Evolutionary conservation across 2,329 filamentous ascomycete genomes (phyloP), one percentile per base, ranked within the genome.

Genomic region (Fusarium udum): DNA sequence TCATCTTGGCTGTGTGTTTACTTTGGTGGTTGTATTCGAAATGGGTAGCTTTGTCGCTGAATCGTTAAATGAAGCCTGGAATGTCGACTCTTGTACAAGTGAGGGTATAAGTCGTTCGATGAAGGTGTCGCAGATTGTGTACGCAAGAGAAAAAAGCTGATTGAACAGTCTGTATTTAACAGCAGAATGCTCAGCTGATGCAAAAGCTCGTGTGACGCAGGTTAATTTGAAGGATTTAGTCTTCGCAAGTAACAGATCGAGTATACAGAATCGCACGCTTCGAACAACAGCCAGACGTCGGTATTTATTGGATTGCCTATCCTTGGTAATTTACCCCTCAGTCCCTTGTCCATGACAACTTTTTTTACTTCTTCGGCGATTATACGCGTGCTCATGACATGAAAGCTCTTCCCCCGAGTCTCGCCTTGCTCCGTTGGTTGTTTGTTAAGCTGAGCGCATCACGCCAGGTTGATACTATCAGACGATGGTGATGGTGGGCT

Each of bases 381-480:
- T 49, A 61, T 57, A 61, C 64, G 56, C 71, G 24, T 31, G 42
- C 67, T 72, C 64, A 59, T 71, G 58, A 51, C 55, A 68, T 49
- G 69, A 61, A 58, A 62, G 53, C 46, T 58, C 63, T 67, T 68
- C 43, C 57, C 60, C 74, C 77, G 75, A 77, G 58, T 75, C 75
- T 78, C 77, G 77, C 77, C 77, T 78, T 71, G 69, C 71, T 78
- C 77, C 77, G 77, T 69, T 58, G 26, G 32, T 48, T 48, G 43
- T 51, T 64, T 71, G 63, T 73, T 56, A 71, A 76, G 69, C 67
- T 78, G 70, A 78, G 69, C 72, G 58, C 73, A 78, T 78, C 77
- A 78, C 75, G 77, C 77, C 76, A 78, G 76, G 62, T 75, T 59
- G 61, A 64, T 64, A 77, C 72, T 68, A 78, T 78, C 77, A 78